Percentiles rank a stretch among this genome's conserved stretches.
phyloP scores from a whole-genome alignment of 75 land plant genomes.

The Larix kaempferi region DNA sequence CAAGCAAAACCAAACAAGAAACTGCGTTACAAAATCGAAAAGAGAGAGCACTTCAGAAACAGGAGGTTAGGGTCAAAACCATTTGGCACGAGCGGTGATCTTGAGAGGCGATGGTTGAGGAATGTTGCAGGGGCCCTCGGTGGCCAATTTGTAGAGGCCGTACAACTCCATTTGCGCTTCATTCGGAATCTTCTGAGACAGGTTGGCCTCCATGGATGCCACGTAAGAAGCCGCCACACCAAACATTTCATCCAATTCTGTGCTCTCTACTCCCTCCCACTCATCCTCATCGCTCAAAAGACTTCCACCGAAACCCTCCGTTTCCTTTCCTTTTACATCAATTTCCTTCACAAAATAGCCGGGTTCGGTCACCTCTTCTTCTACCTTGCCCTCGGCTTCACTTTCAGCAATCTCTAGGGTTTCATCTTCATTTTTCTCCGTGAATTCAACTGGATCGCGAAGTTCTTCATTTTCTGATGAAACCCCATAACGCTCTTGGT shows the following conservation, averaged over 20 bases:
- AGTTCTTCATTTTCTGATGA: too few species aligned
- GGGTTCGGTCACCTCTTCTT: not conserved
- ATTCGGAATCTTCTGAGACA: constrained; percentile 27
- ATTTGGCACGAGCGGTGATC: constrained; percentile 61
- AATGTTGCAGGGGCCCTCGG: constrained; percentile 62
- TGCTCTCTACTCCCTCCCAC: constrained; percentile 78
- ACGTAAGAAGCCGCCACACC: constrained; percentile 40
- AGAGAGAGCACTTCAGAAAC: too few species aligned
- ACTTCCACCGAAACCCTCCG: not conserved
- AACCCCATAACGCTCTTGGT: too few species aligned
- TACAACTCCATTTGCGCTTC: constrained; percentile 58
- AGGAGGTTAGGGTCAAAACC: too few species aligned
- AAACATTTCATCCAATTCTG: constrained; percentile 49
- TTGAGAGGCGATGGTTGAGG: constrained; percentile 63
- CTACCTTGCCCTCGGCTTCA: not conserved
- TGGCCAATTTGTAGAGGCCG: constrained; percentile 61
- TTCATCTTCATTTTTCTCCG: not conserved
- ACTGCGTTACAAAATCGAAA: too few species aligned
- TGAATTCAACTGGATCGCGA: too few species aligned
- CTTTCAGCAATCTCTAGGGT: not conserved
- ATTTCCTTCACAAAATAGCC: not conserved
- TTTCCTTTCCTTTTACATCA: not conserved
- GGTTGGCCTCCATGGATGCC: constrained; percentile 17
- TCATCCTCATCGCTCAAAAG: constrained; percentile 26
- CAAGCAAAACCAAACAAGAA: too few species aligned